Conservation (phyloP, 2,329 filamentous ascomycete species). For the Acephala macrosclerotiorum region DNA sequence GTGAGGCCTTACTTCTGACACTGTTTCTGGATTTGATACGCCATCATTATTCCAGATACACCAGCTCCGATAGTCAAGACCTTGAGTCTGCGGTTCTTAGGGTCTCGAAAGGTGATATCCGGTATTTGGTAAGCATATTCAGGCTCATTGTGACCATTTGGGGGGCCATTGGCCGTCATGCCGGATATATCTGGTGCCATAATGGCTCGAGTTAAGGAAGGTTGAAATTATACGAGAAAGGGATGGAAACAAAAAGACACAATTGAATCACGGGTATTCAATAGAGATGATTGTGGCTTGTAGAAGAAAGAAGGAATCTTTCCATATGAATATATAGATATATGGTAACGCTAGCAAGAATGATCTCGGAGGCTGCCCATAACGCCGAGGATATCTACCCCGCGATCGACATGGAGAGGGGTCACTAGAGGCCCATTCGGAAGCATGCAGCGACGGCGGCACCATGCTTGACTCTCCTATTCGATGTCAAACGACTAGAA, state of each 20-base stretch:
- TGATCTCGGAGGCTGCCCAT: no score
- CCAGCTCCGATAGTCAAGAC: slow-evolving; percentile 57
- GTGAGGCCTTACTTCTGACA: slow-evolving; percentile 37
- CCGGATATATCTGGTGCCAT: slow-evolving; percentile 35
- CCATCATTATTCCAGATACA: slow-evolving; percentile 54
- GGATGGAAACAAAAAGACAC: background rate
- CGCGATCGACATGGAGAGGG: no score
- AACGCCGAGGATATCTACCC: no score
- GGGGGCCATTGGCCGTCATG: slow-evolving; percentile 12
- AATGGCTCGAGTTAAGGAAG: background rate
- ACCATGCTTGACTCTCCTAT: no score
- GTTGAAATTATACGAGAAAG: background rate
- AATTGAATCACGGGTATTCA: background rate
- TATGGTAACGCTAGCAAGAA: background rate
- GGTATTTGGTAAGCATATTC: slow-evolving; percentile 24
- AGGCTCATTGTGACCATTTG: background rate
- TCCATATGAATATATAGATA: background rate
- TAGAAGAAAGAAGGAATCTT: background rate
- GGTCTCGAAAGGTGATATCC: slow-evolving; percentile 41
- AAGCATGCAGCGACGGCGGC: no score
- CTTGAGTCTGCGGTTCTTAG: slow-evolving; percentile 51
- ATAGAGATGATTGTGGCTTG: no score
- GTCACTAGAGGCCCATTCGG: no score
- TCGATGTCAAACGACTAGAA: no score
- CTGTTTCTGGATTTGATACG: slow-evolving; percentile 54